Evolutionary conservation across 805 yeast species (phyloP).

Genomic region (Zygotorulaspora chibaensis): DNA sequence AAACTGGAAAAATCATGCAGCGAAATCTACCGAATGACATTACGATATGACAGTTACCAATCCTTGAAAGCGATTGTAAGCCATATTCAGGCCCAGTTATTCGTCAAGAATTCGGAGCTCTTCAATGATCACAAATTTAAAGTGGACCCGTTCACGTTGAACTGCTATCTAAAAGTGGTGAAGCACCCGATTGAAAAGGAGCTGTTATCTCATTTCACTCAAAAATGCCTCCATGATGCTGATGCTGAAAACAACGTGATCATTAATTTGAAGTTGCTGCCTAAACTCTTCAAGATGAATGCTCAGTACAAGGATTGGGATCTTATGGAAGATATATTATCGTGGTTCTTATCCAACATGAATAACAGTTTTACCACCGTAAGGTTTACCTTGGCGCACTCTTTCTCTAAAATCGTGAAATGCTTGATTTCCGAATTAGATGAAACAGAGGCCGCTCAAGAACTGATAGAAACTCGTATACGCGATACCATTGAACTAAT

Average conservation of each 20-base stretch:
- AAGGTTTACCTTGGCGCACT: slow-evolving; percentile 64
- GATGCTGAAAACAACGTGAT: slow-evolving; percentile 4
- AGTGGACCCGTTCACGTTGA: slow-evolving; percentile 17
- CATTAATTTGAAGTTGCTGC: slow-evolving; percentile 18
- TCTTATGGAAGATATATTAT: slow-evolving; percentile 46
- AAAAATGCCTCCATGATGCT: slow-evolving; percentile 7
- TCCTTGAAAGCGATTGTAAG: slow-evolving; percentile 32
- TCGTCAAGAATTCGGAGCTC: slow-evolving; percentile 25
- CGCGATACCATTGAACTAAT: slow-evolving; percentile 20
- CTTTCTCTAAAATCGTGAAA: slow-evolving; percentile 46
- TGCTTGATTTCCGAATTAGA: slow-evolving; percentile 32
- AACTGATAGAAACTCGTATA: slow-evolving; percentile 30
- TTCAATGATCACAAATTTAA: slow-evolving; percentile 7
- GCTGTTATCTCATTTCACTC: slow-evolving; percentile 4
- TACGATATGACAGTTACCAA: slow-evolving; percentile 44
- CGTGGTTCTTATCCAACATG: slow-evolving; percentile 43
- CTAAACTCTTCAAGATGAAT: slow-evolving; percentile 25
- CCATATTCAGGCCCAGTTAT: slow-evolving; percentile 31
- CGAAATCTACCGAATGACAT: slow-evolving; percentile 37
- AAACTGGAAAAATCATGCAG: slow-evolving; percentile 39
- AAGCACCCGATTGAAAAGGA: slow-evolving; percentile 6
- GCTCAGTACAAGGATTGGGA: slow-evolving; percentile 33
- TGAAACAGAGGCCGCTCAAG: slow-evolving; percentile 18
- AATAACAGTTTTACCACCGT: slow-evolving; percentile 50
- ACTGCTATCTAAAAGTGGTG: slow-evolving; percentile 15